Conservation (phyloP, 306 rosid genomes). For the Cyamopsis tetragonoloba region DNA sequence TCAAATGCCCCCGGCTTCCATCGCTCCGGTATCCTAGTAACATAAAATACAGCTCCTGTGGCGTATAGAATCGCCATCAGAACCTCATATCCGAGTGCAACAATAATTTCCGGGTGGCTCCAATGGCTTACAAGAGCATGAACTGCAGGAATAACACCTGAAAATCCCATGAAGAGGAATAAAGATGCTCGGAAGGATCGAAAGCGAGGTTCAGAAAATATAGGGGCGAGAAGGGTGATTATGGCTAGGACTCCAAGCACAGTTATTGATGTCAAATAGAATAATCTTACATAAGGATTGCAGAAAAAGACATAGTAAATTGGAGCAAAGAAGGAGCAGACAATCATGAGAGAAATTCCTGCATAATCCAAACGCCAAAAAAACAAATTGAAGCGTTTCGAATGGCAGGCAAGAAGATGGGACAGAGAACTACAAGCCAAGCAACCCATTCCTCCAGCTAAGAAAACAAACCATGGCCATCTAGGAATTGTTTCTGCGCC, state of each 20-base stretch:
- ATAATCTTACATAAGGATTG: constrained; percentile 37
- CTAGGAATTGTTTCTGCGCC: constrained; percentile 30
- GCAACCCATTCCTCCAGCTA: constrained; percentile 74
- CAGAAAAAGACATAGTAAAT: constrained; percentile 71
- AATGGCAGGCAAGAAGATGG: constrained; percentile 80
- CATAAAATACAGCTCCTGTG: constrained; percentile 61
- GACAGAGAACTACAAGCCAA: constrained; percentile 67
- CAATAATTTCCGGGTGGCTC: constrained; percentile 42
- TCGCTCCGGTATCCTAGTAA: constrained; percentile 65
- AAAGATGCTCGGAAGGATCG: constrained; percentile 56
- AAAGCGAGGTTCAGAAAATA: constrained; percentile 51
- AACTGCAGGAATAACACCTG: constrained; percentile 65
- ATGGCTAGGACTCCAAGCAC: constrained; percentile 49
- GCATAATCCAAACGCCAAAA: constrained; percentile 88
- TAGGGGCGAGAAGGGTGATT: constrained; percentile 53
- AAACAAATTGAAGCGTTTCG: constrained; percentile 56
- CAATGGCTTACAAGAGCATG: constrained; percentile 54
- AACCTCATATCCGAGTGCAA: constrained; percentile 61
- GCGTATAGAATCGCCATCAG: constrained; percentile 65
- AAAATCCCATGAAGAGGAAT: constrained; percentile 74
- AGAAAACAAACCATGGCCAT: constrained; percentile 86
- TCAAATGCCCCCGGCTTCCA: constrained; percentile 85
- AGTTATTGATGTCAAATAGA: constrained; percentile 66
- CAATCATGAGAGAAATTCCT: constrained; percentile 76
- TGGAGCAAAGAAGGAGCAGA: constrained; percentile 75